Percentiles rank a stretch among this genome's conserved stretches.
Conservation (phyloP, 768 basidiomycete species). For the Dictyophora rubrovolvata region DNA sequence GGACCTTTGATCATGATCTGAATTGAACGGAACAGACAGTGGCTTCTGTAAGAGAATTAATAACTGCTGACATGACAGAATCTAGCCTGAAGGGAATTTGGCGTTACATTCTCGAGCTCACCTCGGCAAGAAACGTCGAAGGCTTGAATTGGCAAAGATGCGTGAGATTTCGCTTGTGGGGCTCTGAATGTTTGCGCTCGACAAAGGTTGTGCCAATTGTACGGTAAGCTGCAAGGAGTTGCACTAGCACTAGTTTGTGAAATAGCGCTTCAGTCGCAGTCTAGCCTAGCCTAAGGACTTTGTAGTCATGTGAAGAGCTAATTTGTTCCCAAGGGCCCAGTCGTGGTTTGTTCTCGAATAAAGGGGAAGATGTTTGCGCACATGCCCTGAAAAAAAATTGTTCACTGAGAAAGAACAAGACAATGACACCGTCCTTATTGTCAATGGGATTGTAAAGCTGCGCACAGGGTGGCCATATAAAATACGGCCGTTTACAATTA, state of each 20-base stretch:
- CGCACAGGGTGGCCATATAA: too few species aligned
- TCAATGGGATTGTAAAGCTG: too few species aligned
- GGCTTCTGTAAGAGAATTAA: too few species aligned
- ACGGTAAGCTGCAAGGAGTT: not conserved
- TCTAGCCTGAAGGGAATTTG: too few species aligned
- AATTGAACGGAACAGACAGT: too few species aligned
- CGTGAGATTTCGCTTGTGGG: not conserved
- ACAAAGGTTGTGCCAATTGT: not conserved
- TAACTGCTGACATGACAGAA: too few species aligned
- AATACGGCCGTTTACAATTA: too few species aligned
- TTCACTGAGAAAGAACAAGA: too few species aligned
- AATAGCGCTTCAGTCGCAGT: not conserved
- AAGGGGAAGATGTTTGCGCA: not conserved
- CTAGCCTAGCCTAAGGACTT: not conserved
- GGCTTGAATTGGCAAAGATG: not conserved
- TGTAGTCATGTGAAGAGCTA: not conserved
- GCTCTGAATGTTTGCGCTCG: not conserved
- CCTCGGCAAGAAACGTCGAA: too few species aligned
- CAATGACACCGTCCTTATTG: too few species aligned
- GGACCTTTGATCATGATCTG: too few species aligned
- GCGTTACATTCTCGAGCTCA: too few species aligned
- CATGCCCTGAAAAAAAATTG: not conserved
- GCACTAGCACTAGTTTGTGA: not conserved
- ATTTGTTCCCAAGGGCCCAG: not conserved
- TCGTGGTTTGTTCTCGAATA: not conserved